Conservation (phyloP, 2,329 filamentous ascomycete species). For the Penicillium sp. region DNA sequence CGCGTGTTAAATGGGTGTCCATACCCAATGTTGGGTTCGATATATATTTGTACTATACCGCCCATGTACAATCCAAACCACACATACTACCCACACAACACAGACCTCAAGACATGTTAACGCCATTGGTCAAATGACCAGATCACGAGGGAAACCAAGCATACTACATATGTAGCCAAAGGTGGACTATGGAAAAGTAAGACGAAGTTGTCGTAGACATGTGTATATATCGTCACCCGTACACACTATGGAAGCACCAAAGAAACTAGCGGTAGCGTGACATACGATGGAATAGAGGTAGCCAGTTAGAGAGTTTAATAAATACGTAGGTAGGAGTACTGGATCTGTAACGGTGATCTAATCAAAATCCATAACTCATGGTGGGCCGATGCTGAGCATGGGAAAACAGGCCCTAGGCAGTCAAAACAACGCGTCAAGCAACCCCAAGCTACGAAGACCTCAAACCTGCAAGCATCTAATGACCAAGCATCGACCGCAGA, state of each 20-base stretch:
- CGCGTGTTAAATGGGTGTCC: background rate
- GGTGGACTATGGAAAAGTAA: background rate
- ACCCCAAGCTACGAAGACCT: background rate
- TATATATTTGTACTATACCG: background rate
- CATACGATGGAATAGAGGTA: background rate
- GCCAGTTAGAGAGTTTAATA: background rate
- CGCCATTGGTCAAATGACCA: no score
- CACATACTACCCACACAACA: background rate
- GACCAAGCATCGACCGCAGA: background rate
- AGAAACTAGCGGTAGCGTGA: no score
- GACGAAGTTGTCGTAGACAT: no score
- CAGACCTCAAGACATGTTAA: background rate
- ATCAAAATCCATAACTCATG: no score
- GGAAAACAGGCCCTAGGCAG: background rate
- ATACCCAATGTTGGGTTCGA: fast-evolving
- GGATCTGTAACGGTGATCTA: background rate
- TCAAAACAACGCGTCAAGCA: background rate
- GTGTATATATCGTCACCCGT: background rate
- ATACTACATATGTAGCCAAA: background rate
- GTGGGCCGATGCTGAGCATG: background rate
- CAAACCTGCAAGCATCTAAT: background rate
- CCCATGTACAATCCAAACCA: no score
- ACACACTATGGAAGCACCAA: background rate
- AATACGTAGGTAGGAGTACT: no score
- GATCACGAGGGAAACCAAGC: no score